Base-by-base conservation (phyloP, 805 yeast species). In the Gaillardinia entomophila region DNA sequence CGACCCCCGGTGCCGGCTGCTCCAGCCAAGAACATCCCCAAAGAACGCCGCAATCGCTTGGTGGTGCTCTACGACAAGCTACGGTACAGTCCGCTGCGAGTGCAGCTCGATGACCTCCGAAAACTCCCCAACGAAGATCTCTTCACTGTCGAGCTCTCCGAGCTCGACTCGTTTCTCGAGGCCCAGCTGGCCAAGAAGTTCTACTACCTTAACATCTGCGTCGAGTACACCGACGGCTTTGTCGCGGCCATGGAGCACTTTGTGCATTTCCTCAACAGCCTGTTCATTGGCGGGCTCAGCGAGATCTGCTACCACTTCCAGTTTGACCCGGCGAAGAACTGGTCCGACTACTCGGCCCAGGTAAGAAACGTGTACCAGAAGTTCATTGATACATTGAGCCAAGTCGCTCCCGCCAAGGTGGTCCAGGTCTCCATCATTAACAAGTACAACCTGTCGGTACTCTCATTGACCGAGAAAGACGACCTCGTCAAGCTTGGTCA, bases 381-480 rank as follows among this genome's bases (percentile, higher is more conserved):
- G 12, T 57, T 61, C 25, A 31, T 63, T 6, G 45, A 46, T 2
- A 36, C 38, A 0, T 35, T 65, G 25, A 41, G 33, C 23, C 36
- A 43, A 11, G 35, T 38, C 3, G 59, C 48, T 2, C 58, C 52
- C 3, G 42, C 35, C 4, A 59, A 59, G 33, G 61, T 66, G 2
- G 41, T 36, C 1, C 71, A 66, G 24, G 56, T 62, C 31, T 65
- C 72, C 6, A 40, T 64, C n/a, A 50, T 65, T 17, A 48, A 53
- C 38, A 66, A 66, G 35, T 60, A 59, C 37, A 57, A 60, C 30
- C 40, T 51, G 40, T 50, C 48, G 30, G 56, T 63, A 2, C 55
- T 53, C 6, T 59, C 56, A 36, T 33, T 59, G 27, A 61, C 68
- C 1, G 68, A 55, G 23, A 50, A 53, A 27, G 46, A 47, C 30